phyloP scores from a whole-genome alignment of 2,329 filamentous ascomycete genomes.

The Aspergillus quadrilineatus region DNA sequence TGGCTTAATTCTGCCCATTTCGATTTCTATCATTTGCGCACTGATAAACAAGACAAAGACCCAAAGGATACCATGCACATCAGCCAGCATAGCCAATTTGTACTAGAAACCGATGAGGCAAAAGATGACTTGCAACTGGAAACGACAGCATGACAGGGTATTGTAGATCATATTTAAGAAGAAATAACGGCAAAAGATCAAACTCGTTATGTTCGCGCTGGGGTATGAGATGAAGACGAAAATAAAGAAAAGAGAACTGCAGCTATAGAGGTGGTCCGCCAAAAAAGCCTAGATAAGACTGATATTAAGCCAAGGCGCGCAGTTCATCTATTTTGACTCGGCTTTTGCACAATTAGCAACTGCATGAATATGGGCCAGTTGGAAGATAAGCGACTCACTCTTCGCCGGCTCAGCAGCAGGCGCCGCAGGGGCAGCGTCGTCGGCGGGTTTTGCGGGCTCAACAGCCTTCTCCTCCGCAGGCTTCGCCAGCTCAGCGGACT shows the following conservation, averaged over 20 bases:
- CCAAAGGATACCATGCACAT: background rate
- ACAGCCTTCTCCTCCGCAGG: slow-evolving; percentile 17
- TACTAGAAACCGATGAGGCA: slow-evolving; percentile 4
- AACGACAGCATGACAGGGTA: slow-evolving; percentile 21
- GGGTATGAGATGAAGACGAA: slow-evolving; percentile 12
- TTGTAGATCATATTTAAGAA: slow-evolving; percentile 14
- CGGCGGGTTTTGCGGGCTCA: slow-evolving; percentile 15
- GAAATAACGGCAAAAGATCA: slow-evolving; percentile 9
- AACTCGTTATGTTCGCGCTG: slow-evolving; percentile 17
- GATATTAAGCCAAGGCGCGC: background rate
- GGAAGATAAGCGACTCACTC: slow-evolving; percentile 9
- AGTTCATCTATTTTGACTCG: slow-evolving; percentile 15
- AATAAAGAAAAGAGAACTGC: background rate
- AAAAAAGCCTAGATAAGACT: background rate
- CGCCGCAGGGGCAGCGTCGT: slow-evolving; percentile 12
- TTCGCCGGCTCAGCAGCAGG: background rate
- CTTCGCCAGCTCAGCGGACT: slow-evolving; percentile 17
- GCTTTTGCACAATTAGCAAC: slow-evolving; percentile 10
- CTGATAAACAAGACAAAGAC: background rate
- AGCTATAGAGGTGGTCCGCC: slow-evolving; percentile 2
- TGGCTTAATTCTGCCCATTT: slow-evolving; percentile 4
- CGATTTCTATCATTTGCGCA: slow-evolving; percentile 5
- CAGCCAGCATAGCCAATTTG: background rate
- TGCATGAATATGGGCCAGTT: slow-evolving; percentile 7
- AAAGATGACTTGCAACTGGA: background rate